Evolutionary conservation across 177 flowering plant species (phyloP).

Genomic region (Vitis hybrid): DNA sequence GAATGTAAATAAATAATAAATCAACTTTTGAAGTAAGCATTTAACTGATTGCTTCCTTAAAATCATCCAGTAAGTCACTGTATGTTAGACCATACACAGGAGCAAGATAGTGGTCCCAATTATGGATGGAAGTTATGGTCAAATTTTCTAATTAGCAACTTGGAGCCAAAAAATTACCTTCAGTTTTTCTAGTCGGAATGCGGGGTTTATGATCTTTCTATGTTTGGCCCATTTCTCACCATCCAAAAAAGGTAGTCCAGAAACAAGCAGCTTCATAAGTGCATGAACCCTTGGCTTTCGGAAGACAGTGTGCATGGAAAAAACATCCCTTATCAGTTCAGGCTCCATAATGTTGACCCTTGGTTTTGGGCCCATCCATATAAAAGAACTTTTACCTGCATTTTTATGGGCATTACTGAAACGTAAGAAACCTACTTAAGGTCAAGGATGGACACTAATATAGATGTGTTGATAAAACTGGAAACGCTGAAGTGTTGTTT

Average conservation of each 20-base stretch:
- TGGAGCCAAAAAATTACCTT: not conserved
- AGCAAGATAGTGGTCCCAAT: no score
- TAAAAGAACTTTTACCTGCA: constrained; percentile 29
- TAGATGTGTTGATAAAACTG: no score
- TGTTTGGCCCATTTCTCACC: constrained; percentile 33
- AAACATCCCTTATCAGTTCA: constrained; percentile 18
- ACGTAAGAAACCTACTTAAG: not conserved
- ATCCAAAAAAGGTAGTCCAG: constrained; percentile 25
- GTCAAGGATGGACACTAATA: no score
- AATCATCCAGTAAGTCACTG: no score
- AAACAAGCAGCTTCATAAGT: constrained; percentile 5
- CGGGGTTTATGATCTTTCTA: constrained; percentile 14
- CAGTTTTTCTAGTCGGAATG: constrained; percentile 11
- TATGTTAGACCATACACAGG: no score
- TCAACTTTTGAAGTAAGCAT: no score
- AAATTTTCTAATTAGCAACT: no score
- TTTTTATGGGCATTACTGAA: not conserved
- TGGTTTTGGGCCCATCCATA: constrained; percentile 34
- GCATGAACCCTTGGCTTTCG: constrained; percentile 12
- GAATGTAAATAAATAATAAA: no score
- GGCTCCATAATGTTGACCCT: constrained; percentile 27
- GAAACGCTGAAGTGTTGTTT: no score
- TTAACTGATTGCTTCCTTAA: no score
- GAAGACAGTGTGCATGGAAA: constrained; percentile 15
- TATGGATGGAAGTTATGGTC: no score